A percentile compares a stretch with the other conserved stretches of the same genome.
phyloP scores from a whole-genome alignment of 1,139 yeast species.

The Nakaseomyces uthaithaninus region DNA sequence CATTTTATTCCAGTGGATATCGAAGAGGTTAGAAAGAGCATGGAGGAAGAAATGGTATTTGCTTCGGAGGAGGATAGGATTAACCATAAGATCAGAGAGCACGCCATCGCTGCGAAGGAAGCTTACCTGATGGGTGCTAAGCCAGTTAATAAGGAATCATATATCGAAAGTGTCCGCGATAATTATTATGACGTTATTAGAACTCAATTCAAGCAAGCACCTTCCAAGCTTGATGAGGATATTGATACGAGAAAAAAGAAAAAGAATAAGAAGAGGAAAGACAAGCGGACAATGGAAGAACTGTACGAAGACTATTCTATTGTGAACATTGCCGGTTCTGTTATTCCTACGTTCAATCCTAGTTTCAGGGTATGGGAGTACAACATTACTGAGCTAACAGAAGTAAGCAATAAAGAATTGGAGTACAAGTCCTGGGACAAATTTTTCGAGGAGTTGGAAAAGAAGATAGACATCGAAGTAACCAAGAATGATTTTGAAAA shows the following conservation, averaged over 20 bases:
- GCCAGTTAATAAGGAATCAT: constrained; percentile 55
- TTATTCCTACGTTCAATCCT: constrained; percentile 82
- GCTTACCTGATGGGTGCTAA: constrained; percentile 44
- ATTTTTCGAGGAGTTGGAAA: constrained; percentile 44
- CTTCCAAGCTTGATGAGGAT: constrained; percentile 1
- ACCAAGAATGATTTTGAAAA: constrained; percentile 17
- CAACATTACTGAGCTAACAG: constrained; percentile 49
- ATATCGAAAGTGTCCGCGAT: constrained; percentile 50
- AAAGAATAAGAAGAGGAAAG: constrained; percentile 31
- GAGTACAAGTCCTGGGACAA: constrained; percentile 43
- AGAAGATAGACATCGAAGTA: constrained; percentile 22
- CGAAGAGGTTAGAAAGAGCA: constrained; percentile 45
- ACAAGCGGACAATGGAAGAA: constrained; percentile 34
- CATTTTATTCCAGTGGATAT: constrained; percentile 76
- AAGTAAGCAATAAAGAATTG: constrained; percentile 11
- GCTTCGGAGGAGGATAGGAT: constrained; percentile 16
- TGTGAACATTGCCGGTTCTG: constrained; percentile 63
- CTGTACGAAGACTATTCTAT: constrained; percentile 55
- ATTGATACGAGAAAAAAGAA: constrained; percentile 12
- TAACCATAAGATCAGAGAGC: constrained; percentile 14
- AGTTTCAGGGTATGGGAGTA: constrained; percentile 82
- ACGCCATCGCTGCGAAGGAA: constrained; percentile 31
- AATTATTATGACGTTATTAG: constrained; percentile 39
- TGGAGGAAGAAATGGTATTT: constrained; percentile 5
- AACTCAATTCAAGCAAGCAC: constrained; percentile 12